Evolutionary conservation across 2,329 filamentous ascomycete genomes (phyloP).

Genomic region (Ascochyta pisi): DNA sequence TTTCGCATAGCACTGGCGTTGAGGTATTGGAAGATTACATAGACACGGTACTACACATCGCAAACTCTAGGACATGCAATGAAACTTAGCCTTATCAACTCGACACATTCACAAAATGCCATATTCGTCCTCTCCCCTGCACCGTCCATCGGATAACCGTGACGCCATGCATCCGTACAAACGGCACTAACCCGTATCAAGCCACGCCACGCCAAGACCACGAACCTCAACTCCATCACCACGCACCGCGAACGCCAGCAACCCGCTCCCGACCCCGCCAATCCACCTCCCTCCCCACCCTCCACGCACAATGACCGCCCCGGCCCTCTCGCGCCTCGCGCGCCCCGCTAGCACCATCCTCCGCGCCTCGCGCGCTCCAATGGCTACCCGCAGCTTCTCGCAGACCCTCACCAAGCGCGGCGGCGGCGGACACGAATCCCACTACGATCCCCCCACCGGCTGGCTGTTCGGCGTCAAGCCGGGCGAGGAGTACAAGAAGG

Average conservation of each 20-base stretch:
- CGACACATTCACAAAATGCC: no score
- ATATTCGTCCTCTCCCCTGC: no score
- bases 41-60: background rate
- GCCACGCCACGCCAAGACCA: conserved; percentile 16
- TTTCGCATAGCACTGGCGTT: conserved; percentile 34
- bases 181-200: conserved; percentile 22
- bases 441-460: conserved; percentile 88
- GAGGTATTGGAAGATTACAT: background rate
- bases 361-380: conserved; percentile 25
- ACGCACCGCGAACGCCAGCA: conserved; percentile 13
- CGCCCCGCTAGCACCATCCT: no score
- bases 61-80: no score
- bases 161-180: conserved; percentile 12
- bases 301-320: conserved; percentile 34
- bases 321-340: conserved; percentile 26
- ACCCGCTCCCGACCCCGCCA: conserved; percentile 1
- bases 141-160: background rate
- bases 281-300: conserved; percentile 6
- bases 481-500: conserved; percentile 92
- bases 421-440: conserved; percentile 65
- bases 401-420: conserved; percentile 23
- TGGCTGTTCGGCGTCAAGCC: conserved; percentile 96
- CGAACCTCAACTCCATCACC: conserved; percentile 13
- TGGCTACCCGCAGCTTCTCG: conserved; percentile 28
- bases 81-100: no score